Evolutionary conservation across 208 protist genomes (phyloP), one percentile per base, ranked within the genome.

Genomic region (Leishmania arabica): DNA sequence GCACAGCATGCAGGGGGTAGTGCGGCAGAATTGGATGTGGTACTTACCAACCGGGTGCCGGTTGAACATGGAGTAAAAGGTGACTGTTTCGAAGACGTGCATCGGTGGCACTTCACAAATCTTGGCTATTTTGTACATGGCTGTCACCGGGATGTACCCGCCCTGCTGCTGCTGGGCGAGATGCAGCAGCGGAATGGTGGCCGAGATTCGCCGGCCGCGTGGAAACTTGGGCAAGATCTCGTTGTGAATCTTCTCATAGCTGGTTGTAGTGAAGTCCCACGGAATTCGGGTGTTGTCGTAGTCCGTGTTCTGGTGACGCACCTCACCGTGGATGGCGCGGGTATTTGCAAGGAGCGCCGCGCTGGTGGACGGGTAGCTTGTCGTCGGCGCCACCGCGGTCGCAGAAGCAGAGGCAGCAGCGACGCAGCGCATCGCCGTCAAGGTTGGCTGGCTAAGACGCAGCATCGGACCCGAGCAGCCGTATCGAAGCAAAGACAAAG

Each of bases 61-160:
- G 84, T 98, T 98, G 85, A 97, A 98, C 97, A 98, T 98, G n/a
- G 94, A 94, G 88, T 98, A 98, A 81, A 98, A 98, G 13, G 97
- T 98, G 15, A 97, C 95, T 6, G 90, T 94, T 77, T 98, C 93
- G 83, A 97, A 98, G 47, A 98, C 97, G 75, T 96, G 91, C 90
- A 97, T 98, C 49, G 93, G 93, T 24, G 92, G 91, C 15, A 98
- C 94, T 58, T 97, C 97, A 79, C 94, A 98, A 53, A 98, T 98
- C 65, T 97, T 92, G 11, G 97, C 95, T 72, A 98, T 98, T 84
- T 98, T 98, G 81, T 98, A 96, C 95, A 98, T 98, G 9, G 97
- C 97, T 58, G 95, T 95, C 54, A 98, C 93, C 0, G 97, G 95
- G 76, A 98, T 97, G 88, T 96, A 98, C 21, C 95, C 95, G 62